A percentile compares a stretch with the other conserved stretches of the same genome.
Conservation (phyloP, 176 grass and related monocot genomes). For the Oryza meridionalis region DNA sequence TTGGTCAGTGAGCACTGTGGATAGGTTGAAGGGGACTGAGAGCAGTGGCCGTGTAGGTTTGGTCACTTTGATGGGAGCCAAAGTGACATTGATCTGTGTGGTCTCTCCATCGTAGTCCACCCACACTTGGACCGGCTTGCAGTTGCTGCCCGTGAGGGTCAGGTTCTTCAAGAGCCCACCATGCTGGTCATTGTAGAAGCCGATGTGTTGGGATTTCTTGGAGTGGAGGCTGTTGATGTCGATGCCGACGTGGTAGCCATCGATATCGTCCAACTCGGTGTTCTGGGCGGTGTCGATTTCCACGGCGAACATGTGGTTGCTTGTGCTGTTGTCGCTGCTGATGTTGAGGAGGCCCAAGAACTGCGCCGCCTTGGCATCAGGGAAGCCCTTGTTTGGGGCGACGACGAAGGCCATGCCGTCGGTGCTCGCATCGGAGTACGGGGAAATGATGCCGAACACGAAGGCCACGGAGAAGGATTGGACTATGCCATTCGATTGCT, state of each 20-base stretch:
- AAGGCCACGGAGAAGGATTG: conserved; percentile 44
- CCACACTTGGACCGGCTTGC: conserved; percentile 36
- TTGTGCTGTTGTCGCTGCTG: background rate
- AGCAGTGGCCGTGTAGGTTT: conserved; percentile 43
- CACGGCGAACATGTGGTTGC: conserved; percentile 33
- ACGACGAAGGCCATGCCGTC: conserved; percentile 43
- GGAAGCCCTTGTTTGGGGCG: conserved; percentile 16
- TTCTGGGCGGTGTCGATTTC: conserved; percentile 48
- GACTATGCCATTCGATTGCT: background rate
- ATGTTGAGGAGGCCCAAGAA: conserved; percentile 46
- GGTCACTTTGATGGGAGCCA: conserved; percentile 24
- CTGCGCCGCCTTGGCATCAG: background rate
- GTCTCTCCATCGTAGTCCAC: conserved; percentile 29
- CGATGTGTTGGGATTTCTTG: background rate
- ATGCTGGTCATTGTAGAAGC: background rate
- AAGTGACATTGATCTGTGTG: conserved; percentile 15
- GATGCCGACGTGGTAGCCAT: conserved; percentile 51
- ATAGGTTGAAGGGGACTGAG: background rate
- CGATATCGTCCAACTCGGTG: conserved; percentile 29
- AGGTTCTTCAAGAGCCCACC: background rate
- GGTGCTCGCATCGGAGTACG: background rate
- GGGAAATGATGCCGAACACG: conserved; percentile 41
- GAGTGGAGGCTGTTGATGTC: conserved; percentile 43
- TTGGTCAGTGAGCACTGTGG: conserved; percentile 20
- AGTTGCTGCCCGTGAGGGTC: conserved; percentile 3